Evolutionary conservation across 257 asterid species (phyloP).

Genomic region (Solanum chmielewskii): DNA sequence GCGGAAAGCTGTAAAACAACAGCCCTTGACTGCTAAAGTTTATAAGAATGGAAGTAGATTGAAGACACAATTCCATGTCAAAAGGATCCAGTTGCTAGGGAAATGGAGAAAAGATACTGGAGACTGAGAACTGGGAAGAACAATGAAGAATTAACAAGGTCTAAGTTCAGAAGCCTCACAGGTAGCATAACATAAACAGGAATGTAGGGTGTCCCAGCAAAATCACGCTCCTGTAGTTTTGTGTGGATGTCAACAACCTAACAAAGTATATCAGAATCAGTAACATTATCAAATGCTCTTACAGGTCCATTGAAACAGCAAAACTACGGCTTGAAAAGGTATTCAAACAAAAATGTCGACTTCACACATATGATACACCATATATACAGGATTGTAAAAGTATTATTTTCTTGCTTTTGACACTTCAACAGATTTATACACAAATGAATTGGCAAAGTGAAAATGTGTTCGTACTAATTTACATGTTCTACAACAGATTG

Average conservation of each 20-base stretch:
- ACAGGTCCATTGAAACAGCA: not conserved
- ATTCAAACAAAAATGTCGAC: not conserved
- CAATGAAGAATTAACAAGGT: not conserved
- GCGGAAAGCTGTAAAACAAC: not conserved
- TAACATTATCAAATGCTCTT: not conserved
- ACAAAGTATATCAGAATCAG: constrained; percentile 9
- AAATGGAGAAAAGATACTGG: not conserved
- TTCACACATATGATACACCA: not conserved
- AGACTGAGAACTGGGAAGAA: not conserved
- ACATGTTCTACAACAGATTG: not conserved
- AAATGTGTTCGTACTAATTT: not conserved
- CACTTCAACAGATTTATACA: not conserved
- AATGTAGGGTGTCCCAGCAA: constrained; percentile 74
- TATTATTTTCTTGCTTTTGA: not conserved
- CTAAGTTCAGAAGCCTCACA: constrained; percentile 42
- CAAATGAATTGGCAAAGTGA: not conserved
- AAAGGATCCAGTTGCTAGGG: not conserved
- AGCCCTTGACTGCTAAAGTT: not conserved
- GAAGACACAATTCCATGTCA: not conserved
- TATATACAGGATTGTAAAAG: not conserved
- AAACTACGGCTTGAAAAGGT: not conserved
- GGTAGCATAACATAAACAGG: constrained; percentile 95
- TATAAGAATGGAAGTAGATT: not conserved
- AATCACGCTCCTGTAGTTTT: constrained; percentile 65
- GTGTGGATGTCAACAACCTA: constrained; percentile 62